Evolutionary conservation across 352 stramenopile species (phyloP), one percentile per base, ranked within the genome.

Genomic region (Pythium apleroticum): DNA sequence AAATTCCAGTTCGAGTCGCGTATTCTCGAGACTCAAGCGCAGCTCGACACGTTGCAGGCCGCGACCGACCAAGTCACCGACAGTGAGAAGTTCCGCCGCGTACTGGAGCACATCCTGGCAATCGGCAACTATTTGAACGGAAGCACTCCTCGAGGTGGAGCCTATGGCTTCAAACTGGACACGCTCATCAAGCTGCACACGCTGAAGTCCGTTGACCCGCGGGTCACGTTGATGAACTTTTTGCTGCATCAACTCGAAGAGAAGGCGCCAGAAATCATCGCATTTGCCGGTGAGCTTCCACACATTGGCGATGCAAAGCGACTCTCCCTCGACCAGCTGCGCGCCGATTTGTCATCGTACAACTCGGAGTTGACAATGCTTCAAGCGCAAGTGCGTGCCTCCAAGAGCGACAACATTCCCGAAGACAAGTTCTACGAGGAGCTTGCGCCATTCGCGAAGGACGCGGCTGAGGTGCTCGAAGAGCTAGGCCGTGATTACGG

Each of bases 91-190:
- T 89, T 96, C 48, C 84, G 84, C 12, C 77, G 75, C 25, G 81
- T 96, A 19, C 46, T 96, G 39, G 84, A 95, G 65, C 62, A 92
- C 43, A 88, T 98, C 39, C 57, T 97, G n/a, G 86, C 88, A 3
- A 84, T 98, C 27, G 92, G 92, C 10, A 98, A 98, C 74, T 97
- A 97, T 62, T 71, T 98, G 57, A 98, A 98, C 66, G 91, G 86
- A 54, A 90, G 81, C 52, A 97, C 86, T 5, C 78, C 86, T 12
- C 87, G 90, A 39, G 91, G 92, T 60, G 89, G 86, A 35, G 91
- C 90, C 5, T 97, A 96, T 57, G 92, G 92, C 0, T 98, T 97
- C 76, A 97, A 96, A 68, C 69, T 97, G 10, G 89, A 97, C 58
- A 93, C 87, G 24, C 75, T 98, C 15, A 87, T 71, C 33, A 98